These are phyloP conservation scores for Drechslera avenae DNA, from an alignment of 2,329 filamentous ascomycete species.

Conservation along the genomic window DNA sequence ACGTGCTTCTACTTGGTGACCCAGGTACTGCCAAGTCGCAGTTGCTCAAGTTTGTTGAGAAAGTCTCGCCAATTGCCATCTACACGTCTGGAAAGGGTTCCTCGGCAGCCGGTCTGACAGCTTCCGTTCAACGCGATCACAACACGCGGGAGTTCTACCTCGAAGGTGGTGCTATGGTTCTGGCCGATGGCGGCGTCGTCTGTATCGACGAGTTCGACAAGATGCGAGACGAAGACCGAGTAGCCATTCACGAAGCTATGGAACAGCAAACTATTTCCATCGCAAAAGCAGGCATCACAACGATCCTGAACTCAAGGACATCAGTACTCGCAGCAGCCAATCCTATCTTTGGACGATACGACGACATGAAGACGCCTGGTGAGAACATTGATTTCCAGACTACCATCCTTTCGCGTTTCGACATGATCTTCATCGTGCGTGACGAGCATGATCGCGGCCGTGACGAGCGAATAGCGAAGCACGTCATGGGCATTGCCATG, in stretches of 20 bases:
- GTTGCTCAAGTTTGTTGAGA: constrained; percentile 95
- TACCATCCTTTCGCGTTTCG: constrained; percentile 95
- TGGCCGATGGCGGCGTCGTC: constrained; percentile 94
- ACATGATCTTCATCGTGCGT: constrained; percentile 99
- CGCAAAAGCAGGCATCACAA: constrained; percentile 97
- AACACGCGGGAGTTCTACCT: constrained; percentile 95
- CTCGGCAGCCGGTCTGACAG: constrained; percentile 94
- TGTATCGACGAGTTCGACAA: constrained; percentile 99
- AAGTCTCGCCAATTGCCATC: constrained; percentile 93
- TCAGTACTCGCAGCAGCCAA: constrained; percentile 96
- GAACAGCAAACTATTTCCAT: constrained; percentile 99
- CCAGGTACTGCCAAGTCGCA: constrained; percentile 98
- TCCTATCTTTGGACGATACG: constrained; percentile 96
- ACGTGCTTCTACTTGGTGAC: constrained; percentile 93
- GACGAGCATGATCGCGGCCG: constrained; percentile 90
- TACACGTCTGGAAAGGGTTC: constrained; percentile 99
- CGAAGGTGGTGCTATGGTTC: constrained; percentile 97
- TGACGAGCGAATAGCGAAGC: constrained; percentile 91
- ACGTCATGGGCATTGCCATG: constrained; percentile 98
- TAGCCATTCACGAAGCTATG: constrained; percentile 99
- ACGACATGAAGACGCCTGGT: constrained; percentile 95
- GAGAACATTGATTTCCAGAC: constrained; percentile 99
- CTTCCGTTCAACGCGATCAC: constrained; percentile 91
- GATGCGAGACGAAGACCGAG: constrained; percentile 97
- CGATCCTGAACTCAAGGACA: constrained; percentile 93